These are phyloP conservation scores for Pittosporum tobira DNA, from an alignment of 129 eudicot genomes.

Conservation along the genomic window DNA sequence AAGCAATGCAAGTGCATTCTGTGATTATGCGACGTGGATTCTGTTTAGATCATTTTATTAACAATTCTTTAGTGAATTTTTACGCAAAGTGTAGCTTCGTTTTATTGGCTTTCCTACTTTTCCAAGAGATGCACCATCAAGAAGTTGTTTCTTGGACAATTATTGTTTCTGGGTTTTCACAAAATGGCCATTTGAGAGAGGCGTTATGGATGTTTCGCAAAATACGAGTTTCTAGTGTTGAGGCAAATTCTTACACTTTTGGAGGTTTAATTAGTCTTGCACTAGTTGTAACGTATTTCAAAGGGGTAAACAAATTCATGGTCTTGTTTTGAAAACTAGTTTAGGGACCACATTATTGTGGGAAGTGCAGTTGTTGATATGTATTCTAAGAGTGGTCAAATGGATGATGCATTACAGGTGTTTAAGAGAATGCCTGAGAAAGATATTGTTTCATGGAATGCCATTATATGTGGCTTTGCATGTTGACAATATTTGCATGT, in stretches of 20 bases:
- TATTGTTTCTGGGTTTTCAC: not conserved
- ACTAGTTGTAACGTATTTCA: not conserved
- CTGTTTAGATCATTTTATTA: not conserved
- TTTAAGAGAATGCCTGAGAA: not conserved
- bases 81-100: not conserved
- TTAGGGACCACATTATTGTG: not conserved
- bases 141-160: slow-evolving; percentile 4
- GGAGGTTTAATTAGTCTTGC: not conserved
- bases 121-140: not conserved
- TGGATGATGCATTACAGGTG: not conserved
- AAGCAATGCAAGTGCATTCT: not conserved
- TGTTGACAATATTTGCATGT: too few species aligned
- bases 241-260: not conserved
- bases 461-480: not conserved
- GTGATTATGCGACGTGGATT: not conserved
- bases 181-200: not conserved
- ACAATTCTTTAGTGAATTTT: not conserved
- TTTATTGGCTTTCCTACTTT: not conserved
- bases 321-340: not conserved
- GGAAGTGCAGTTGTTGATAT: not conserved
- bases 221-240: not conserved
- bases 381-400: not conserved
- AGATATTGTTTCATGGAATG: not conserved
- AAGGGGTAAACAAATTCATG: slow-evolving; percentile 6
- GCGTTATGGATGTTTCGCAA: not conserved